Evolutionary conservation across 768 basidiomycete genomes (phyloP).

Genomic region (Russula brevipes): DNA sequence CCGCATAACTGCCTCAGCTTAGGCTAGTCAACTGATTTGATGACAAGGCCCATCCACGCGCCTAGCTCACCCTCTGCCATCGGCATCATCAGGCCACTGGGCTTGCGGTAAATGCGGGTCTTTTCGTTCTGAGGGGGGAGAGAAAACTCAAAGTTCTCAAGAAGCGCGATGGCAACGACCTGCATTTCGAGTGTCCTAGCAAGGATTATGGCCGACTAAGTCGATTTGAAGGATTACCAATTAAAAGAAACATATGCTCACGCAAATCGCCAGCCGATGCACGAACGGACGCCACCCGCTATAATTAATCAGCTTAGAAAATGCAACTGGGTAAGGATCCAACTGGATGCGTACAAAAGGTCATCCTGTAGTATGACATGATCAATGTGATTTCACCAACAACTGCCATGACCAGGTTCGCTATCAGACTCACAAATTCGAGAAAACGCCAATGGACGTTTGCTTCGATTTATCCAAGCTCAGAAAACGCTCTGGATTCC

Average conservation of each 20-base stretch:
- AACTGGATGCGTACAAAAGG: background rate
- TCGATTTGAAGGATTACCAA: background rate
- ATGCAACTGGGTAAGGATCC: background rate
- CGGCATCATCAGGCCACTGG: background rate
- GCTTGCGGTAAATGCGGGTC: conserved; percentile 5
- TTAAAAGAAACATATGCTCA: background rate
- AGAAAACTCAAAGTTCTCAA: conserved; percentile 10
- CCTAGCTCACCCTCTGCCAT: background rate
- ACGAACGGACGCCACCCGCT: background rate
- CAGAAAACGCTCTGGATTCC: conserved; percentile 3
- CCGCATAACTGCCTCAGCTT: too few species aligned
- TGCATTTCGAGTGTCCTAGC: conserved; percentile 4
- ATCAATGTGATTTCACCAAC: background rate
- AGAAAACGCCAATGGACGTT: background rate
- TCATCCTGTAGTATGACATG: background rate
- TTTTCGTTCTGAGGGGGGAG: conserved; percentile 3
- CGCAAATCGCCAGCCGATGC: conserved; percentile 12
- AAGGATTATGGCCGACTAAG: too few species aligned
- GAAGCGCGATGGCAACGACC: background rate
- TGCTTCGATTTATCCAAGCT: background rate
- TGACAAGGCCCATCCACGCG: conserved; percentile 1
- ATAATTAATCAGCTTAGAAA: background rate
- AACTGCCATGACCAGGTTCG: too few species aligned
- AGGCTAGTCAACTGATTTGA: background rate
- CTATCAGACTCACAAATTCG: background rate